Base-by-base conservation (phyloP, 352 stramenopile genomes). In the Pythium aristosporum region DNA sequence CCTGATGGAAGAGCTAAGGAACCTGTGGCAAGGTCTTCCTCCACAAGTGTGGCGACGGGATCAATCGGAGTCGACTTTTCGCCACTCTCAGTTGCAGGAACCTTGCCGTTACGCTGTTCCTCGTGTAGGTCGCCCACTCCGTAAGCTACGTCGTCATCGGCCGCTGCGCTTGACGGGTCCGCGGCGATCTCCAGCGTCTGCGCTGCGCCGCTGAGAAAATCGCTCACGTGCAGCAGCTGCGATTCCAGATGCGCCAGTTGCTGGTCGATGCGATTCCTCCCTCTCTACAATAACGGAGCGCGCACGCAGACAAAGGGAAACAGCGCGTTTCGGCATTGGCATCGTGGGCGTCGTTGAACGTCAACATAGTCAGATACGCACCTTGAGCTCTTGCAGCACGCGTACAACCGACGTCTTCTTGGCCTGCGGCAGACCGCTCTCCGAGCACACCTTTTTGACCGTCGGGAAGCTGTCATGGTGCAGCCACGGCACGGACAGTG, bases 1-100 rank as follows among this genome's bases (percentile, higher is more conserved):
- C 37, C 11, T 16, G 15, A 42, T 12, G 2, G 15, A 42, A 23
- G 42, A 25, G 18, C 9, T 12, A 48, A 66, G 15, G 20, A 32
- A 90, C 83, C 80, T 5, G 79, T 77, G 5, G 73, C 78, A 16
- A 90, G 61, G 50, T 92, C 83, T 28, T 92, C 80, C 69, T 92
- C 83, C 13, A 92, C 83, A 13, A 82, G 71, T 11, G 69, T 67
- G 21, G 63, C 62, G 4, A 68, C 56, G 11, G 75, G 61, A 15
- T 77, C 56, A 20, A 75, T 21, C 15, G 57, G 68, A 37, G 65
- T 74, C 6, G 68, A 48, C 21, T 67, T 75, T 46, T 81, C 67
- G 15, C 51, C 57, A 5, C 57, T 61, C 25, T 28, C 42, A 7
- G n/a, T 36, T 30, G 18, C 28, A 13, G 46, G 30, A 9, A 39